Evolutionary conservation across 352 stramenopile genomes (phyloP).

Genomic region (Hyaloperonospora arabidopsidis): DNA sequence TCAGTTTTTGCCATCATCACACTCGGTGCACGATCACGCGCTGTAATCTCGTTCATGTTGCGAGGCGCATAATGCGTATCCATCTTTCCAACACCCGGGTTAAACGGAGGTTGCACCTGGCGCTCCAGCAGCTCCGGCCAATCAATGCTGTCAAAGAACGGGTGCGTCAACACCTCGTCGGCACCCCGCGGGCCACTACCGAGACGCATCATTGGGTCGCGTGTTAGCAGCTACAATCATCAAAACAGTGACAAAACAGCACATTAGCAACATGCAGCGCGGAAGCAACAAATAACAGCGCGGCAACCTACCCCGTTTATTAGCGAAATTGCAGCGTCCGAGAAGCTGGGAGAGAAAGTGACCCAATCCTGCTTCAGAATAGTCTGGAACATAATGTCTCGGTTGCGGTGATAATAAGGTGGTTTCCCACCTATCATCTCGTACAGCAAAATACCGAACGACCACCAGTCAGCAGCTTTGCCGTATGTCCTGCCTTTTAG

Average conservation of each 20-base stretch:
- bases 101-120: slow-evolving; percentile 77
- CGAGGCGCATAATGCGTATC: slow-evolving; percentile 82
- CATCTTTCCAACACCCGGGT: slow-evolving; percentile 82
- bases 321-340: slow-evolving; percentile 78
- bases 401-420: slow-evolving; percentile 87
- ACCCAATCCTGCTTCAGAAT: slow-evolving; percentile 90
- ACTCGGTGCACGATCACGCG: slow-evolving; percentile 73
- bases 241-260: slow-evolving; percentile 7
- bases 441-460: slow-evolving; percentile 91
- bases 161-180: slow-evolving; percentile 86
- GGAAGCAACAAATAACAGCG: slow-evolving; percentile 2
- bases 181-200: slow-evolving; percentile 87
- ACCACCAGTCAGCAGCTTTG: slow-evolving; percentile 92
- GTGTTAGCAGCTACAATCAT: slow-evolving; percentile 87
- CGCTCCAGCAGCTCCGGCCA: slow-evolving; percentile 85
- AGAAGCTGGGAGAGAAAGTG: slow-evolving; percentile 93
- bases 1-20: slow-evolving; percentile 53
- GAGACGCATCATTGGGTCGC: slow-evolving; percentile 92
- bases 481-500: slow-evolving; percentile 86
- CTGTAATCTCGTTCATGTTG: slow-evolving; percentile 85
- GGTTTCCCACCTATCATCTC: slow-evolving; percentile 92
- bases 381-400: slow-evolving; percentile 89
- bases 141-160: slow-evolving; percentile 89
- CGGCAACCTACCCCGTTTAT: slow-evolving; percentile 83
- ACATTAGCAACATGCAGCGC: slow-evolving; percentile 15